Conservation (phyloP, 1,284 basidiomycete genomes). For the Cryptococcus sp. region DNA sequence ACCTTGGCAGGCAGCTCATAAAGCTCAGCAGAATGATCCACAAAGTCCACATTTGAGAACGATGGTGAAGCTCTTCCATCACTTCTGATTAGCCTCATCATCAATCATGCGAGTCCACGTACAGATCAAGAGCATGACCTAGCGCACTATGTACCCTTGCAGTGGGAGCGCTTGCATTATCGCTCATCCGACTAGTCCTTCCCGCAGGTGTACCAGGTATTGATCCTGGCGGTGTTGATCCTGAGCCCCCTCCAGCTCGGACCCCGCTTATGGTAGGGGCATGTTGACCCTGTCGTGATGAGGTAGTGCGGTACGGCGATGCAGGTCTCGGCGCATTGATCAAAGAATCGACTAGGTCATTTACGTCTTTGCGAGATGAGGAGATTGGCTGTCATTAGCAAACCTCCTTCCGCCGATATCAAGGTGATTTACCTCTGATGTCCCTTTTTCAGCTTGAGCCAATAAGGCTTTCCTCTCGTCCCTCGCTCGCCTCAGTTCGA, state of each 20-base stretch:
- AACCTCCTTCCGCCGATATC: conserved; percentile 1
- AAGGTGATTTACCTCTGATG: conserved; percentile 9
- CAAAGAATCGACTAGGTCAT: conserved; percentile 62
- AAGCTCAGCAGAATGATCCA: conserved; percentile 80
- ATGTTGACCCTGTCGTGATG: conserved; percentile 4
- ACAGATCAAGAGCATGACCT: neutral
- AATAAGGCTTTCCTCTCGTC: conserved; percentile 40
- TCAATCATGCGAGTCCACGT: too few relatives aligned
- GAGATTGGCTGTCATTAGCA: conserved; percentile 13
- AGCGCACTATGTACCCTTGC: conserved; percentile 46
- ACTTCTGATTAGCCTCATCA: neutral
- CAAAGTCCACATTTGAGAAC: conserved; percentile 62
- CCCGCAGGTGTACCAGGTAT: conserved; percentile 65
- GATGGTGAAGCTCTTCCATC: conserved; percentile 49
- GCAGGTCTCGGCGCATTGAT: conserved; percentile 42
- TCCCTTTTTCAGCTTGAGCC: conserved; percentile 20
- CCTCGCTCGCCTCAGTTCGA: conserved; percentile 54
- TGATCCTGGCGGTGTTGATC: conserved; percentile 49
- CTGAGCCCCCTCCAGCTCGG: conserved; percentile 1
- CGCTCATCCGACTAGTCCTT: conserved; percentile 35
- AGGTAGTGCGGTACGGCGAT: conserved; percentile 11
- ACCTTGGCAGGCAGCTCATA: conserved; percentile 86
- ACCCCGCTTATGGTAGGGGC: conserved; percentile 1
- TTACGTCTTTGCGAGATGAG: conserved; percentile 55
- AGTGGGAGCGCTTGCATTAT: conserved; percentile 44